phyloP scores from a whole-genome alignment of 495 filamentous ascomycete genomes.

The Aspergillus taichungensis region DNA sequence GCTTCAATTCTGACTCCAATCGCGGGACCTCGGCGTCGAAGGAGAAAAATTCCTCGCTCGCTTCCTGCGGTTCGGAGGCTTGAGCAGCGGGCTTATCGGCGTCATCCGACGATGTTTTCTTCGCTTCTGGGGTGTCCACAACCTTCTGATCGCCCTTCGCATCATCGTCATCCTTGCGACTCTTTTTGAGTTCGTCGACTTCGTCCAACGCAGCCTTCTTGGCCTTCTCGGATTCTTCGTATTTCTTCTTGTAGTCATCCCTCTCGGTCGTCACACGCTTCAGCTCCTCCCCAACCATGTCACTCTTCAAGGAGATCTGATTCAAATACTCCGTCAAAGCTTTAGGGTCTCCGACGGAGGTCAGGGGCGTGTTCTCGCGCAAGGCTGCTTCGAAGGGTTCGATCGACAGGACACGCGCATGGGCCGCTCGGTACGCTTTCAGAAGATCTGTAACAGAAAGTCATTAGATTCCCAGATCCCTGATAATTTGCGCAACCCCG shows the following conservation, averaged over 20 bases:
- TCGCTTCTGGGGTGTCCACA: conserved; percentile 12
- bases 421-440: conserved; percentile 82
- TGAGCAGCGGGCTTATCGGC: conserved; percentile 15
- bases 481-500: background rate
- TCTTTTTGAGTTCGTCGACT: conserved; percentile 39
- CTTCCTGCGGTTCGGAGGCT: conserved; percentile 26
- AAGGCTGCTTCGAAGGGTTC: conserved; percentile 88
- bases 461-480: background rate
- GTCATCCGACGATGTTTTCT: conserved; percentile 8
- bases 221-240: conserved; percentile 59
- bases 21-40: conserved; percentile 70
- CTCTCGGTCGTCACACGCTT: conserved; percentile 76
- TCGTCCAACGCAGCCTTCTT: conserved; percentile 49
- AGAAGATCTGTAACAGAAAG: conserved; percentile 56
- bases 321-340: conserved; percentile 90
- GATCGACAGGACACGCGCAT: conserved; percentile 73
- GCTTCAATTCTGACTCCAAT: conserved; percentile 51
- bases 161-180: conserved; percentile 12
- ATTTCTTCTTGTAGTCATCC: conserved; percentile 69
- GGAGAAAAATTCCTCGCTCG: conserved; percentile 77
- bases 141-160: conserved; percentile 18
- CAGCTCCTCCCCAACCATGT: conserved; percentile 89
- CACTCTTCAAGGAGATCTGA: conserved; percentile 72
- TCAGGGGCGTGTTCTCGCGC: conserved; percentile 82
- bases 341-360: conserved; percentile 76